These are phyloP conservation scores for Fraxinus baroniana DNA, from an alignment of 305 asterid genomes.

Conservation along the genomic window DNA sequence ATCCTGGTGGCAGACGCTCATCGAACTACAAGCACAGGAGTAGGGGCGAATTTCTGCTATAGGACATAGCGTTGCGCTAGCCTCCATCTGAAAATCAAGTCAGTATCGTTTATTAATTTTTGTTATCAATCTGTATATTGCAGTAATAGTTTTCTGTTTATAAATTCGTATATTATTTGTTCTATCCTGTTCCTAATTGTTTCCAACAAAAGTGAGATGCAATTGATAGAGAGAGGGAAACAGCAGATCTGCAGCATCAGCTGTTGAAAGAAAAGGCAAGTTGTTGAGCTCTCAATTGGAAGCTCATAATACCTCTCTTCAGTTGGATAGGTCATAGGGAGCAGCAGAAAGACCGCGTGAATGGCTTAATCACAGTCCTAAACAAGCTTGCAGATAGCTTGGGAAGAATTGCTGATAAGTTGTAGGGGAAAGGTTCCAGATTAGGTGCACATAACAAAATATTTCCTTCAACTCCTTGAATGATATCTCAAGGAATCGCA, in stretches of 20 bases:
- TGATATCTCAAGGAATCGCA: neutral
- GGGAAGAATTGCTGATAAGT: constrained; percentile 40
- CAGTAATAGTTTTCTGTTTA: too few relatives aligned
- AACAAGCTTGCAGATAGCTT: constrained; percentile 39
- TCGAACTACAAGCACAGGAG: too few relatives aligned
- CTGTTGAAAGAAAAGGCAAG: constrained; percentile 27
- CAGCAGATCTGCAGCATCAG: constrained; percentile 17
- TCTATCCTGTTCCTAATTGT: too few relatives aligned
- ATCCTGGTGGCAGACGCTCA: too few relatives aligned
- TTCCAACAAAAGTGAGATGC: neutral
- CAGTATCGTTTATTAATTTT: too few relatives aligned
- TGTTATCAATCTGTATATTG: too few relatives aligned
- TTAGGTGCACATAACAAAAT: constrained; percentile 6
- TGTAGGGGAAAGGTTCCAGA: constrained; percentile 15
- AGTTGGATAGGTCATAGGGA: constrained; percentile 25
- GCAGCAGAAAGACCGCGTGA: constrained; percentile 29
- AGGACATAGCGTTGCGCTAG: too few relatives aligned
- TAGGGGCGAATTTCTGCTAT: too few relatives aligned
- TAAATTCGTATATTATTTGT: too few relatives aligned
- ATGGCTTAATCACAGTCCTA: constrained; percentile 22
- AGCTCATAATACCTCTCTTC: constrained; percentile 24
- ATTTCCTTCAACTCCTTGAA: constrained; percentile 3
- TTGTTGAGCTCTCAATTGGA: constrained; percentile 36
- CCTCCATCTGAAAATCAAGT: too few relatives aligned
- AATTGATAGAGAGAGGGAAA: constrained; percentile 22